These are phyloP conservation scores for Dunaliella primolecta DNA, from an alignment of 139 green algal species.

Conservation along the genomic window DNA sequence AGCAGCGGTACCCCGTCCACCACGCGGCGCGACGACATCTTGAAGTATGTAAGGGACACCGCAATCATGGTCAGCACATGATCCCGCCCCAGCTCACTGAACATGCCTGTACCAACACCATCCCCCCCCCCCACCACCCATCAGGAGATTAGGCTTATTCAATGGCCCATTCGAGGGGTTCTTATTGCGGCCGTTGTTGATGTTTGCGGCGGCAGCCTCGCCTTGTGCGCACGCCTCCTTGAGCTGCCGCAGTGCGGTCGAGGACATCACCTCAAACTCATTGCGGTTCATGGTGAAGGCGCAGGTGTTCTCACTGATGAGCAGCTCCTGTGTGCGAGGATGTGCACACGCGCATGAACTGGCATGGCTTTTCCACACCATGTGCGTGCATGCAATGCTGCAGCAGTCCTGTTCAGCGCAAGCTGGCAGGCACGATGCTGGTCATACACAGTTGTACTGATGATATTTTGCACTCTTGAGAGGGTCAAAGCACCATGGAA, in stretches of 20 bases:
- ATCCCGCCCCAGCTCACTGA: not conserved
- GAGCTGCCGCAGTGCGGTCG: constrained; percentile 9
- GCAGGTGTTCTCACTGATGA: not conserved
- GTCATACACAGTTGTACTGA: too few species aligned
- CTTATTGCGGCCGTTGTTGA: not conserved
- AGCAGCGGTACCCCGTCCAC: constrained; percentile 23
- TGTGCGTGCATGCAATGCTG: too few species aligned
- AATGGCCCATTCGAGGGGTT: not conserved
- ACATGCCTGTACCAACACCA: not conserved
- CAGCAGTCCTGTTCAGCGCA: too few species aligned
- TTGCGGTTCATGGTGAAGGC: constrained; percentile 22
- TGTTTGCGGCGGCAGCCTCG: not conserved
- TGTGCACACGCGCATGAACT: too few species aligned
- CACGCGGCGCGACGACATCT: constrained; percentile 15
- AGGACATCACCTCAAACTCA: not conserved
- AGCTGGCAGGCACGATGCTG: too few species aligned
- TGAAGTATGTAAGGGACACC: constrained; percentile 25
- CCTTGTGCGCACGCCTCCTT: constrained; percentile 10
- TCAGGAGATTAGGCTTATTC: not conserved
- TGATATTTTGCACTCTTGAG: too few species aligned
- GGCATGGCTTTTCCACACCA: too few species aligned
- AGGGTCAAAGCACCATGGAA: too few species aligned
- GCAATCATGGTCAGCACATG: constrained; percentile 31
- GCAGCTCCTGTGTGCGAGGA: not conserved
- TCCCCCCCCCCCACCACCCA: too few species aligned